Conservation (phyloP, 2,329 filamentous ascomycete species). For the Mariannaea elegans region DNA sequence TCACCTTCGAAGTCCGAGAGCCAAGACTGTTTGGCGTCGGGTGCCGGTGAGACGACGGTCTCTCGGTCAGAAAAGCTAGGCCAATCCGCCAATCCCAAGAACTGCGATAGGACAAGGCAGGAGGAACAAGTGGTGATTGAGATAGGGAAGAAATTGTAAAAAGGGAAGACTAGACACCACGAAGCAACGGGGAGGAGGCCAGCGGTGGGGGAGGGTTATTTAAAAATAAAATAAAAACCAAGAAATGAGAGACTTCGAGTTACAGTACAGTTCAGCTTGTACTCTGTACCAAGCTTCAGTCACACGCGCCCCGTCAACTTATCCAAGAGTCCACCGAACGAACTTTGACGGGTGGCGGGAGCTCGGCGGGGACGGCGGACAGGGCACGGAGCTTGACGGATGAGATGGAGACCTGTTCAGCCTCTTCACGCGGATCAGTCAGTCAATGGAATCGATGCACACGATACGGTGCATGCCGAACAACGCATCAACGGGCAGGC, state of each 20-base stretch:
- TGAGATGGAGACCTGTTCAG: slow-evolving; percentile 6
- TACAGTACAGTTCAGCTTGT: no score
- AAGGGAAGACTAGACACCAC: slow-evolving; percentile 25
- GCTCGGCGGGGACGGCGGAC: slow-evolving; percentile 7
- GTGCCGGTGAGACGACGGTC: background rate
- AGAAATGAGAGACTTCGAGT: no score
- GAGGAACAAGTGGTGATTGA: slow-evolving; percentile 11
- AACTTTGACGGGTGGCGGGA: slow-evolving; percentile 7
- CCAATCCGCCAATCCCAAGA: background rate
- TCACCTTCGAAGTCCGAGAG: background rate
- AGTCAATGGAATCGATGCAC: background rate
- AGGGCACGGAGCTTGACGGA: slow-evolving; percentile 18
- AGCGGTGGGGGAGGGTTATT: slow-evolving; percentile 31
- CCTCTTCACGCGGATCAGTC: background rate
- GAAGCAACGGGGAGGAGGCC: slow-evolving; percentile 19
- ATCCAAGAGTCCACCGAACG: background rate
- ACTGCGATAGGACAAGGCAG: background rate
- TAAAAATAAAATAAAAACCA: slow-evolving; percentile 30
- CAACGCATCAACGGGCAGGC: background rate
- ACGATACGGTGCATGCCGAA: background rate
- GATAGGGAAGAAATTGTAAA: slow-evolving; percentile 16
- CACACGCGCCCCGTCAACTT: background rate
- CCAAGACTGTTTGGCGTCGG: no score
- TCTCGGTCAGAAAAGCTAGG: slow-evolving; percentile 6
- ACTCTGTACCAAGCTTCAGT: background rate